Evolutionary conservation across 2,329 filamentous ascomycete genomes (phyloP), one percentile per base, ranked within the genome.

Genomic region (Apiospora koreana): DNA sequence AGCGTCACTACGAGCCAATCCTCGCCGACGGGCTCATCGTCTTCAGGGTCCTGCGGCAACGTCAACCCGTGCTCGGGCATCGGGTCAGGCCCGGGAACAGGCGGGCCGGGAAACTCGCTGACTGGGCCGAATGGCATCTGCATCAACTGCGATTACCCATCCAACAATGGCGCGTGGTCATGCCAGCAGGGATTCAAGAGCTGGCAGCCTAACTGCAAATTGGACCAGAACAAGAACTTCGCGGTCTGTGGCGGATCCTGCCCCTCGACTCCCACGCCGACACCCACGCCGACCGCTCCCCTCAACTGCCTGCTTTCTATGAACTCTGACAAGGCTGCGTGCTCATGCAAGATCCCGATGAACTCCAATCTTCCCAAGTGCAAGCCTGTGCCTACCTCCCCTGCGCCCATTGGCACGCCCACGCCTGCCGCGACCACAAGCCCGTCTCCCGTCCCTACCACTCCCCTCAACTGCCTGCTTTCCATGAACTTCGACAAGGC

Each of bases 191-290:
- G 50, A 16, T 58, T 21, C 50, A 58, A 58, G 7, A 31, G 50
- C 50, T 58, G 50, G 50, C 50, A 58, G 50, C 50, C 50, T 28
- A 58, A 58, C 50, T 58, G 50, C 50, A 58, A 58, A 5, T 21
- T 58, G 50, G 50, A 18, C 6, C 28, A 58, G 50, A 25, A 58
- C 50, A 58, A 58, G 50, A 58, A 35, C 50, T 28, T 58, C 50
- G 50, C 50, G 31, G 50, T 28, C 28, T 58, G 50, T 21, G 50
- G 50, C 50, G 50, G 50, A 18, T 58, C 50, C 16, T 58, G 50
- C 28, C 50, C 50, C 50, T 58, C 50, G 18, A 58, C 50, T 54
- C 50, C 50, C 28, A 35, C 50, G 16, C 28, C 28, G 50, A 21
- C 16, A 58, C 48, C 28, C 48, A 31, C 31, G 48, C 48, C 48